Evolutionary conservation across 331 rosid genomes (phyloP).

Genomic region (Ulmus americana): DNA sequence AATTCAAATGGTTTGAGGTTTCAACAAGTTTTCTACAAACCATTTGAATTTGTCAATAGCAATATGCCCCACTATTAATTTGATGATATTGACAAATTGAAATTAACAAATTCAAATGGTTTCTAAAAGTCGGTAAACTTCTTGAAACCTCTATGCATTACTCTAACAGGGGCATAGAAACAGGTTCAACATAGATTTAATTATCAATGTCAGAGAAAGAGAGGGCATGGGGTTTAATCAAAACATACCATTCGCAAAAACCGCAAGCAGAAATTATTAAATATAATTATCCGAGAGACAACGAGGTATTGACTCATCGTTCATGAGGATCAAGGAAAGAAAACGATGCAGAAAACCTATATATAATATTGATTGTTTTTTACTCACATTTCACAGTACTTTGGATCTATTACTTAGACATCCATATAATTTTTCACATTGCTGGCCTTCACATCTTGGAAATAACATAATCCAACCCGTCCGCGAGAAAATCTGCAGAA

Average conservation of each 20-base stretch:
- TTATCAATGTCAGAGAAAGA: not conserved
- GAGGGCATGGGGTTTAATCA: not conserved
- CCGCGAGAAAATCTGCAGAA: conserved; percentile 70
- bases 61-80: too few relatives aligned
- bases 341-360: conserved; percentile 17
- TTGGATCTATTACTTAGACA: conserved; percentile 6
- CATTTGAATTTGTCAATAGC: too few relatives aligned
- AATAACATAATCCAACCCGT: conserved; percentile 64
- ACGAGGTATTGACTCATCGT: conserved; percentile 57
- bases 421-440: conserved; percentile 20
- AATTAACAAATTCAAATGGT: too few relatives aligned
- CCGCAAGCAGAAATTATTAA: not conserved
- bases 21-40: too few relatives aligned
- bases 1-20: too few relatives aligned
- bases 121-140: too few relatives aligned
- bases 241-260: not conserved
- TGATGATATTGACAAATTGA: too few relatives aligned
- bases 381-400: conserved; percentile 14
- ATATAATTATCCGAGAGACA: conserved; percentile 34
- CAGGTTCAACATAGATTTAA: too few relatives aligned
- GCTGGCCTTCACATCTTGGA: conserved; percentile 48
- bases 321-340: conserved; percentile 19
- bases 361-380: conserved; percentile 21
- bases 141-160: too few relatives aligned
- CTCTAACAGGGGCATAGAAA: too few relatives aligned